Percentiles rank a stretch among this genome's conserved stretches.
phyloP scores from a whole-genome alignment of 2,329 filamentous ascomycete genomes.

The Chalara sp. region DNA sequence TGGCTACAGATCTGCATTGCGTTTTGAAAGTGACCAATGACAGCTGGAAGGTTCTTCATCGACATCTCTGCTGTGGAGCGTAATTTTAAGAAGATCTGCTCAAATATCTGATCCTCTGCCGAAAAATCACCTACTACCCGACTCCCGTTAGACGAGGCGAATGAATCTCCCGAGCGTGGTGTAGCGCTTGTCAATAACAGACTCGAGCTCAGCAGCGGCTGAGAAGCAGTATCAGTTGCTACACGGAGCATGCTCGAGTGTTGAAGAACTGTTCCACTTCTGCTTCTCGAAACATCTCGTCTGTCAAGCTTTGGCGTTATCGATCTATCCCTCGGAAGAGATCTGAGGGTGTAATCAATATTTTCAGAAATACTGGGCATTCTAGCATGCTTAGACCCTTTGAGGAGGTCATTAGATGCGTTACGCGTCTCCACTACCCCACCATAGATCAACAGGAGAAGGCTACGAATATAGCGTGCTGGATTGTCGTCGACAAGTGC shows the following conservation, averaged over 20 bases:
- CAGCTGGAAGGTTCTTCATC: conserved; percentile 62
- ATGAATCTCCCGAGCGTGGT: conserved; percentile 77
- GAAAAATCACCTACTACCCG: conserved; percentile 47
- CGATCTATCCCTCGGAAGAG: conserved; percentile 44
- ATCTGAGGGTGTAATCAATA: conserved; percentile 41
- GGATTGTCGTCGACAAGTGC: conserved; percentile 59
- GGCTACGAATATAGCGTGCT: conserved; percentile 58
- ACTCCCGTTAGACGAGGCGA: conserved; percentile 42
- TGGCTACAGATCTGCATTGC: conserved; percentile 58
- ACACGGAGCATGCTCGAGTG: conserved; percentile 38
- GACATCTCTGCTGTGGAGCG: conserved; percentile 68
- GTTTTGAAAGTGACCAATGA: conserved; percentile 58
- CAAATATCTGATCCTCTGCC: conserved; percentile 76
- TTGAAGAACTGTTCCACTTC: conserved; percentile 27
- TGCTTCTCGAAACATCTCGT: conserved; percentile 27
- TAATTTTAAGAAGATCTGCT: conserved; percentile 72
- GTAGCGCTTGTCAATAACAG: conserved; percentile 47
- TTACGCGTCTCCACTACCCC: conserved; percentile 59
- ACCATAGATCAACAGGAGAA: conserved; percentile 58
- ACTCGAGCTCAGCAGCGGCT: conserved; percentile 44
- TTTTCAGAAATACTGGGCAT: conserved; percentile 8
- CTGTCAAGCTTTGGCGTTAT: conserved; percentile 47
- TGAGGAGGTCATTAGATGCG: conserved; percentile 19
- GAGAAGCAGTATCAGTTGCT: conserved; percentile 44
- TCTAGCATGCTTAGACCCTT: conserved; percentile 6